Base-by-base conservation (phyloP, 2,329 filamentous ascomycete species). In the Claviceps sp. region DNA sequence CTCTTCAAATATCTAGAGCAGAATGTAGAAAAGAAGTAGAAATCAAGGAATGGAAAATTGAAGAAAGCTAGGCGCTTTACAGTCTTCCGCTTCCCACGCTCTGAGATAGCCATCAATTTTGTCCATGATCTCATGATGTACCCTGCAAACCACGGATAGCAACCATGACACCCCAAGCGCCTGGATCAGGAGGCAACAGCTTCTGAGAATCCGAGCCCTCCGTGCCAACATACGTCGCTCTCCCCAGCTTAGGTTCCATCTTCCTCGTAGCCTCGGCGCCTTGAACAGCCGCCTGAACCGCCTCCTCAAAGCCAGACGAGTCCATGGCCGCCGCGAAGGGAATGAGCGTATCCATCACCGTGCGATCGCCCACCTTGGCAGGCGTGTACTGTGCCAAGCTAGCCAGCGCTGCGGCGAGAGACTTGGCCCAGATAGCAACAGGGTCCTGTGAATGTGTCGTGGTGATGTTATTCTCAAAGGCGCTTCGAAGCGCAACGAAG, bases 161-260 rank as follows among this genome's bases (percentile, higher is more conserved):
- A 16, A 78, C 74, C 74, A 81, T 81, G 24, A 84, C 74, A n/a
- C 82, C 84, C 72, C 82, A 81, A 4, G 84, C 84, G 34, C 84
- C 83, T 0, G 84, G 84, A 63, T 87, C 84, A 3, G 84, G 82
- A 4, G 84, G 80, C 51, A 76, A 55, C 45, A 76, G 55, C 45
- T 72, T 73, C 50, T 66, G 66, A 51, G 70, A 72, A 54, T 76
- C 76, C 3, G 70, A 70, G 44, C 74, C 75, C 1, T 72, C 74
- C 1, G 72, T 74, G 5, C 77, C 81, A 3, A 87, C 78, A 59
- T 87, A 87, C 0, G 84, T 84, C 11, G 83, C 83, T 49, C 84
- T 70, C 1, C 84, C 84, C 30, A 87, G 68, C 58, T 72, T 79
- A 7, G 84, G 80, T 64, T 73, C 77, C 74, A 87, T 78, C 26